phyloP scores from a whole-genome alignment of 176 grass and related monocot species.

The Carex kokanica region DNA sequence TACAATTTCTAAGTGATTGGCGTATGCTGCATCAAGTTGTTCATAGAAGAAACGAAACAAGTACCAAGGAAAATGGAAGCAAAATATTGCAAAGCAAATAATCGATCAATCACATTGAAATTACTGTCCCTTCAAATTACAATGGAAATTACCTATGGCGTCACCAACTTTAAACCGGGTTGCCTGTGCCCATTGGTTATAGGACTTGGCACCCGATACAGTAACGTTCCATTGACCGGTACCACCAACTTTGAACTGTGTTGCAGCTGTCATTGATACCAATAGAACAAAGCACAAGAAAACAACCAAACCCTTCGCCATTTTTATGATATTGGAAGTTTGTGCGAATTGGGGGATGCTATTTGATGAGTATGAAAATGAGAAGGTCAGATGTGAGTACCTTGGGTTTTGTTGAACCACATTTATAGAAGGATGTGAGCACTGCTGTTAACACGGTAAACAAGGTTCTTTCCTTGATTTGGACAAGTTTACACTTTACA shows the following conservation, averaged over 20 bases:
- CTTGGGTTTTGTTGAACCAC: background rate
- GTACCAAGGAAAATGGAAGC: background rate
- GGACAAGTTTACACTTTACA: slow-evolving; percentile 26
- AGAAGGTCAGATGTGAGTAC: background rate
- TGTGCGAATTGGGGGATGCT: background rate
- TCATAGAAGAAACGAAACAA: background rate
- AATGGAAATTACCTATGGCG: slow-evolving; percentile 41
- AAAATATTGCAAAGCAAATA: background rate
- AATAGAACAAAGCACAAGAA: slow-evolving; percentile 34
- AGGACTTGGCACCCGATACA: slow-evolving; percentile 28
- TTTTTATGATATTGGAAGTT: background rate
- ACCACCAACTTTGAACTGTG: slow-evolving; percentile 71
- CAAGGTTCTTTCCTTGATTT: slow-evolving; percentile 52
- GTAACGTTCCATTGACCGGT: slow-evolving; percentile 55
- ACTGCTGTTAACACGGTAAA: background rate
- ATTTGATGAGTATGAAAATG: background rate
- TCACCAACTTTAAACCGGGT: slow-evolving; percentile 77
- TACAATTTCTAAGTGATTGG: background rate
- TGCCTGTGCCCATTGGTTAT: slow-evolving; percentile 72
- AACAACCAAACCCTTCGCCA: slow-evolving; percentile 42
- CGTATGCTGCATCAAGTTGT: background rate
- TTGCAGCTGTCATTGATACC: slow-evolving; percentile 38
- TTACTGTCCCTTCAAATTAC: background rate
- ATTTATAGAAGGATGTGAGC: slow-evolving; percentile 21
- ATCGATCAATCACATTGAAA: background rate